Evolutionary conservation across 1,139 yeast genomes (phyloP).

Genomic region (Pichia sp.): DNA sequence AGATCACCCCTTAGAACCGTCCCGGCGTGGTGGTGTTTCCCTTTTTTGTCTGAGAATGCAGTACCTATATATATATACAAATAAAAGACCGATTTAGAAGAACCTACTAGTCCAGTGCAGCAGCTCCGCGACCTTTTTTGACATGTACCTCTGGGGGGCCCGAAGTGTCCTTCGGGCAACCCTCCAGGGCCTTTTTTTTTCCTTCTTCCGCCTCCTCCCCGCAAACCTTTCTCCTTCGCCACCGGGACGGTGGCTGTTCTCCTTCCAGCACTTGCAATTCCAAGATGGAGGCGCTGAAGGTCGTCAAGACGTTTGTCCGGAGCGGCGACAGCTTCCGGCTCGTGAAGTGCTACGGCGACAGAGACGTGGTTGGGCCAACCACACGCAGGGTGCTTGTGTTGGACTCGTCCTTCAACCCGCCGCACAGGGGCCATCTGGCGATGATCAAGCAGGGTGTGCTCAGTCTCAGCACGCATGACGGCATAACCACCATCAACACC

Average conservation of each 20-base stretch:
- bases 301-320: conserved; percentile 6
- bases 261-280: no score
- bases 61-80: no score
- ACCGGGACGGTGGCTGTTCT: no score
- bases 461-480: conserved; percentile 19
- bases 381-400: conserved; percentile 44
- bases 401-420: conserved; percentile 90
- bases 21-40: background rate
- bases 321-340: conserved; percentile 18
- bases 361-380: conserved; percentile 18
- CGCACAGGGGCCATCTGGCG: conserved; percentile 70
- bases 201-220: background rate
- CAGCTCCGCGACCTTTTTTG: background rate
- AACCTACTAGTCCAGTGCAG: no score
- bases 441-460: conserved; percentile 47
- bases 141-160: background rate
- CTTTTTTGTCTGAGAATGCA: background rate
- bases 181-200: background rate
- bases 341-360: conserved; percentile 10
- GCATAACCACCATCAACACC: conserved; percentile 18
- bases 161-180: no score
- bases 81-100: no score
- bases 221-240: no score
- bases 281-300: background rate
- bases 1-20: conserved; percentile 12